These are phyloP conservation scores for Dissophora ornata DNA, from an alignment of 192 early-diverging fungal genomes.

Conservation along the genomic window DNA sequence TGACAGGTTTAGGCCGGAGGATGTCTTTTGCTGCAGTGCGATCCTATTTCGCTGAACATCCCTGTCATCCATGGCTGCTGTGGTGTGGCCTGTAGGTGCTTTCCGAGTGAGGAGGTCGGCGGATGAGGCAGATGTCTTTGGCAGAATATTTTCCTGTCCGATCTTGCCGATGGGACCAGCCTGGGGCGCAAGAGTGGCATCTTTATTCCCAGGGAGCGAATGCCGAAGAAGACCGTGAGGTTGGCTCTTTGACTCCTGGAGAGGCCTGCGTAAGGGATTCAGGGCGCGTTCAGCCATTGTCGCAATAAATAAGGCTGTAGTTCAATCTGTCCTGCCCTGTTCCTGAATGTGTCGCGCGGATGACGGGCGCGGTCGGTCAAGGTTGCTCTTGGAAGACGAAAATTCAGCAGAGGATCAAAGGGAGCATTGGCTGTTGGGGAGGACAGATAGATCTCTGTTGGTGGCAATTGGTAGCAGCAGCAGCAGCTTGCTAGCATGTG, in stretches of 20 bases:
- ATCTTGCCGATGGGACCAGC: not conserved
- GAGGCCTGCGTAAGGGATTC: conserved; percentile 3
- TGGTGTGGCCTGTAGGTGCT: not conserved
- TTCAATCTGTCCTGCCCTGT: not conserved
- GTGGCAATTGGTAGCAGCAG: no score
- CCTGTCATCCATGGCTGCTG: conserved; percentile 7
- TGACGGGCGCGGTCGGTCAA: not conserved
- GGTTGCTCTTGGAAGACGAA: not conserved
- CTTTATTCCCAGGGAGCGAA: not conserved
- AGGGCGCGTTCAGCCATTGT: conserved; percentile 21
- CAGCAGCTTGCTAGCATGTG: no score
- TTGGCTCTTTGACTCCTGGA: conserved; percentile 13
- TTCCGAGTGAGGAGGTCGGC: not conserved
- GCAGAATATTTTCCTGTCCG: not conserved
- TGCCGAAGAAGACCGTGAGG: not conserved
- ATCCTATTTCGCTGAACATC: conserved; percentile 1
- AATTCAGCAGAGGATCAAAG: not conserved
- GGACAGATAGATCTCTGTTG: not conserved
- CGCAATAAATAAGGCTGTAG: no score
- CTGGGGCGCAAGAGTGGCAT: not conserved
- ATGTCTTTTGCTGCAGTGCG: conserved; percentile 21
- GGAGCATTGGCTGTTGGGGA: no score
- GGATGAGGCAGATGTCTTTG: not conserved
- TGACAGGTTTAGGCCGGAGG: not conserved
- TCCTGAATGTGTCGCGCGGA: conserved; percentile 9